Conservation (phyloP, 2,329 filamentous ascomycete species). For the Scedosporium aurantiacum region DNA sequence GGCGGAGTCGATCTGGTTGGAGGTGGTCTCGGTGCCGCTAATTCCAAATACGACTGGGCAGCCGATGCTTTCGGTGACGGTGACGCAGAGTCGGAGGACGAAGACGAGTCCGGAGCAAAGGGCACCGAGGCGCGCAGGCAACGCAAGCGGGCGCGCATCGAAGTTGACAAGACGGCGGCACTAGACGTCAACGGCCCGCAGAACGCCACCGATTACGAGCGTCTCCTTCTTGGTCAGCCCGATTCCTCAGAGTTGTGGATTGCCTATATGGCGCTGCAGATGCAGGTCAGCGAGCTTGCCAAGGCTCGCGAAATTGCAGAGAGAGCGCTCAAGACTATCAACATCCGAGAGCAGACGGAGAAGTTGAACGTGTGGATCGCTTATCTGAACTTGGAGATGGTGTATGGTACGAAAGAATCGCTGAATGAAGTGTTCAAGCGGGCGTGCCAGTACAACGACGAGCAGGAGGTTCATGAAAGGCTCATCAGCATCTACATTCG, state of each 20-base stretch:
- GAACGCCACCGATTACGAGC: conserved; percentile 84
- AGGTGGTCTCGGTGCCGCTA: conserved; percentile 23
- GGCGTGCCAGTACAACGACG: conserved; percentile 88
- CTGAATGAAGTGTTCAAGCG: conserved; percentile 82
- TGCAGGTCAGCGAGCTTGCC: conserved; percentile 78
- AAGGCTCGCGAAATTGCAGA: conserved; percentile 85
- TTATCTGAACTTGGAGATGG: conserved; percentile 85
- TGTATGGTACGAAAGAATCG: conserved; percentile 73
- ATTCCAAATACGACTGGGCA: conserved; percentile 73
- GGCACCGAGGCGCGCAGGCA: conserved; percentile 56
- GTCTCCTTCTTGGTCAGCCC: conserved; percentile 80
- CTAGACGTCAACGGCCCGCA: conserved; percentile 82
- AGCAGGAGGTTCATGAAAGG: conserved; percentile 78
- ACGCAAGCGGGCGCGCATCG: conserved; percentile 59
- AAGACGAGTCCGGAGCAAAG: conserved; percentile 28
- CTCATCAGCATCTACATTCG: conserved; percentile 93
- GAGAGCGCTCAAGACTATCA: conserved; percentile 82
- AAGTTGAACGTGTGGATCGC: conserved; percentile 95
- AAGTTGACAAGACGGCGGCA: conserved; percentile 84
- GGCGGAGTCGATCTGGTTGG: conserved; percentile 32
- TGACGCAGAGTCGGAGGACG: conserved; percentile 36
- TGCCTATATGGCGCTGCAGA: conserved; percentile 97
- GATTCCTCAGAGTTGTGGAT: conserved; percentile 94
- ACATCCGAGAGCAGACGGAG: conserved; percentile 80
- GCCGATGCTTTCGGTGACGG: conserved; percentile 56